Evolutionary conservation across 768 basidiomycete species (phyloP), one percentile per base, ranked within the genome.

Genomic region (Chalciporus sphaerocephalus): DNA sequence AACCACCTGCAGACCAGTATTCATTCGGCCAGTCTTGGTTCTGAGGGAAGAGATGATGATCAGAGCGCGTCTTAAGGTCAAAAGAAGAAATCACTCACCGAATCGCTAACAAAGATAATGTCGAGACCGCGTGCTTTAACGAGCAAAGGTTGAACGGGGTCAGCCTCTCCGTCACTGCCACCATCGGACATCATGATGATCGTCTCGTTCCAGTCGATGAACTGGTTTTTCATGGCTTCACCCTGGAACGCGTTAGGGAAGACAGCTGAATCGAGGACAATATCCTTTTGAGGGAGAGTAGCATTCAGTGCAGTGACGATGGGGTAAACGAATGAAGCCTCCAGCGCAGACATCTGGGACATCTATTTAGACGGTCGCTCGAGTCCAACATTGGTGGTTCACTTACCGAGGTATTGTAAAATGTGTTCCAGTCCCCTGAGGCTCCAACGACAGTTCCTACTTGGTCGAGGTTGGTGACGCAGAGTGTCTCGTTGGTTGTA

Each of bases 121-220:
- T 47, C 74, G 39, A 73, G 58, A 2, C 54, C 57, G 38, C 74
- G 64, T 7, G 58, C 57, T 18, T 67, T 61, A 40, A 70, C 61
- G 17, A 74, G 57, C 8, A 74, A 60, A 2, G 73, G 73, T 39
- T 68, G 66, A 18, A 73, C 35, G 4, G 72, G 71, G 17, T 73
- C 51, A 47, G 71, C 66, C 27, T 65, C 58, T 25, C 65, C 63
- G 34, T 65, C 52, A 41, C 59, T 58, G 17, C 65, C 66, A 16
- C 65, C 65, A 38, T 67, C 65, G 32, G 58, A 55, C 21, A 67
- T 38, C 42, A 57, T 40, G n/a, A 67, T 51, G 27, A 58, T 48
- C 6, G 49, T 42, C 44, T 60, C 46, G 10, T 47, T 44, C 4
- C 53, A 17, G 7, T 53, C 50, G 16, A 54, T 51, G 48, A 65